Evolutionary conservation across 495 filamentous ascomycete genomes (phyloP).

Genomic region (Penicillium longicatenatum): DNA sequence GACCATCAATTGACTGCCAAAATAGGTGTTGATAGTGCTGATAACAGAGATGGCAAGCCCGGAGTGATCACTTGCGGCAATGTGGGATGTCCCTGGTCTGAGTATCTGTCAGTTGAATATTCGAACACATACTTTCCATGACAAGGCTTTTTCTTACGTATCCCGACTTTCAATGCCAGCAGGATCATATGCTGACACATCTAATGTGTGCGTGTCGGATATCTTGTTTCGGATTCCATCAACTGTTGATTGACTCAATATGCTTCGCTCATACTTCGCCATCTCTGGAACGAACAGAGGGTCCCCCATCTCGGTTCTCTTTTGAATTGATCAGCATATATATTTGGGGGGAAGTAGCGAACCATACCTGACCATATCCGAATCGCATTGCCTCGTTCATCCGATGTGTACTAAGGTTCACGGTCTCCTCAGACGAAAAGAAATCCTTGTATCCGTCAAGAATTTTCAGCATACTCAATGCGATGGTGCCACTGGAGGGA

Average conservation of each 20-base stretch:
- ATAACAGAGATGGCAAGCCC: conserved; percentile 75
- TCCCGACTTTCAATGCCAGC: conserved; percentile 60
- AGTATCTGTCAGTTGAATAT: conserved; percentile 1
- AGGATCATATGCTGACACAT: conserved; percentile 72
- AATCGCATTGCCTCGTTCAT: conserved; percentile 87
- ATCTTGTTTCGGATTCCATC: conserved; percentile 64
- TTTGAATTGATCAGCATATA: conserved; percentile 8
- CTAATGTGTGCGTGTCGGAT: conserved; percentile 64
- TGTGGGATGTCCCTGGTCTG: conserved; percentile 72
- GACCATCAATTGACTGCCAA: conserved; percentile 75
- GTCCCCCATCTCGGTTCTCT: conserved; percentile 73
- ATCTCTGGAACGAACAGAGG: conserved; percentile 69
- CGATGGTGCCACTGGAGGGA: conserved; percentile 73
- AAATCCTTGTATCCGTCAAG: conserved; percentile 70
- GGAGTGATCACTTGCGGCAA: conserved; percentile 66
- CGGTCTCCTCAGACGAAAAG: conserved; percentile 44
- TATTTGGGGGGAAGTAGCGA: neutral
- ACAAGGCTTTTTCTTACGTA: conserved; percentile 45
- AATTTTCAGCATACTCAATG: conserved; percentile 73
- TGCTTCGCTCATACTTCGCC: conserved; percentile 61
- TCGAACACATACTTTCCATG: neutral
- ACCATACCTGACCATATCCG: conserved; percentile 67
- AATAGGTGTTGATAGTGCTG: conserved; percentile 83
- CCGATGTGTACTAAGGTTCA: conserved; percentile 73
- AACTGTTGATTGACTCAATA: conserved; percentile 64